These are phyloP conservation scores for Aspergillus mulundensis DNA, from an alignment of 495 filamentous ascomycete species.

Conservation along the genomic window DNA sequence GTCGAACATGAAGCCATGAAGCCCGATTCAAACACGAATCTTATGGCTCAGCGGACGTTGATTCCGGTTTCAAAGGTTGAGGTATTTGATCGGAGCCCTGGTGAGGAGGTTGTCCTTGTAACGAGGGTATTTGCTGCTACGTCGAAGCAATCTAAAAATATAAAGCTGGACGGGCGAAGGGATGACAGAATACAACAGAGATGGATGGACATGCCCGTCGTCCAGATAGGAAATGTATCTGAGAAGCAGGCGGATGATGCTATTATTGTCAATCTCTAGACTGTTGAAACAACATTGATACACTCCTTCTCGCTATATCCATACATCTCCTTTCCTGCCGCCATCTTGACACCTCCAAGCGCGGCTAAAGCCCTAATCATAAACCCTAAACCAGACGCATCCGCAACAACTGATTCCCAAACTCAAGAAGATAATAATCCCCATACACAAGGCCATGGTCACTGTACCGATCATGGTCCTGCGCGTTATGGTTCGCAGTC, in stretches of 20 bases:
- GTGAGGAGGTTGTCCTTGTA: neutral
- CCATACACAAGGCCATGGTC: conserved; percentile 44
- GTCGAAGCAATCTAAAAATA: neutral
- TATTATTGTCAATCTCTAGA: neutral
- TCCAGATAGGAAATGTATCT: neutral
- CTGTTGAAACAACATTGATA: no score
- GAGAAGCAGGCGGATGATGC: neutral
- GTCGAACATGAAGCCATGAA: conserved; percentile 4
- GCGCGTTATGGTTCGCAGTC: conserved; percentile 36
- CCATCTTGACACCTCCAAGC: no score
- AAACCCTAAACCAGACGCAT: conserved; percentile 18
- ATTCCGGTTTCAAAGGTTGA: conserved; percentile 3
- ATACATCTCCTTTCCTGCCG: no score
- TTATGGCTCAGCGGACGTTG: conserved; percentile 6
- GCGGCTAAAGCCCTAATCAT: no score
- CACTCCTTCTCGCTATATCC: no score
- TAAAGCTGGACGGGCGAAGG: no score
- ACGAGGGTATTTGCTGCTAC: conserved; percentile 1
- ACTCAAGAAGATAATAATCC: conserved; percentile 45
- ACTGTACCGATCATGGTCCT: conserved; percentile 23
- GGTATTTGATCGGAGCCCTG: neutral
- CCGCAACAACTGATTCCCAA: conserved; percentile 32
- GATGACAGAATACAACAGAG: neutral
- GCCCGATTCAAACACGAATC: conserved; percentile 7
- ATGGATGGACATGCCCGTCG: conserved; percentile 1